Base-by-base conservation (phyloP, 2,329 filamentous ascomycete species). In the Stachybotrys elegans region DNA sequence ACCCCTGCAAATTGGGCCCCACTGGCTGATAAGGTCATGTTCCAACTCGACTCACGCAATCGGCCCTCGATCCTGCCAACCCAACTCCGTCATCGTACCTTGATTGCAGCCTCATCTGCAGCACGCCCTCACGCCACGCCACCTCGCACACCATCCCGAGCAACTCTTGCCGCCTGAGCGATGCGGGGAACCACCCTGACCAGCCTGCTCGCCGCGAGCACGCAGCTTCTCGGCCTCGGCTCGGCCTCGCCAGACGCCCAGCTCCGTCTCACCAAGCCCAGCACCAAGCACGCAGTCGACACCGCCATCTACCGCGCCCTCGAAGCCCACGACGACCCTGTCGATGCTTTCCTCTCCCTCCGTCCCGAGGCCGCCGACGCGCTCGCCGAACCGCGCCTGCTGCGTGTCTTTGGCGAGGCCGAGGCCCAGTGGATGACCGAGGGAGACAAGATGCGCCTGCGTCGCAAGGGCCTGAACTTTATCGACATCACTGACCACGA, bases 401-500 rank as follows among this genome's bases (percentile, higher is more conserved):
- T 88, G 46, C 82, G 86, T 62, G 65, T 86, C 17, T 72, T 75
- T 4, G 83, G 83, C 4, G 79, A 78, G 44, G 70, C 83, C 52
- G 82, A 65, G 52, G 58, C 81, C 12, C 66, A 71, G 63, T 88
- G 83, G 82, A 78, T 88, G 37, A 85, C 81, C 0, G 84, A 88
- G 55, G 76, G 85, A 31, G 80, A 88, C 62, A 89, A 88, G 66
- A 83, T 84, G 78, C 74, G 72, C 48, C 66, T 88, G 38, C 77
- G 81, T 53, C 69, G 80, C 53, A 76, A 82, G 60, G 80, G 81
- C 47, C 72, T 77, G 54, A 84, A 81, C 59, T 88, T 88, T 68
- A 83, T 86, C 68, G 84, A 89, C 62, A 80, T 88, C 51, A 88
- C 84, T 12, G 73, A 83, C 46, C 75, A 77, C 41, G 68, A 74